Conservation (phyloP, 2,329 filamentous ascomycete species). For the Exophiala sideris region DNA sequence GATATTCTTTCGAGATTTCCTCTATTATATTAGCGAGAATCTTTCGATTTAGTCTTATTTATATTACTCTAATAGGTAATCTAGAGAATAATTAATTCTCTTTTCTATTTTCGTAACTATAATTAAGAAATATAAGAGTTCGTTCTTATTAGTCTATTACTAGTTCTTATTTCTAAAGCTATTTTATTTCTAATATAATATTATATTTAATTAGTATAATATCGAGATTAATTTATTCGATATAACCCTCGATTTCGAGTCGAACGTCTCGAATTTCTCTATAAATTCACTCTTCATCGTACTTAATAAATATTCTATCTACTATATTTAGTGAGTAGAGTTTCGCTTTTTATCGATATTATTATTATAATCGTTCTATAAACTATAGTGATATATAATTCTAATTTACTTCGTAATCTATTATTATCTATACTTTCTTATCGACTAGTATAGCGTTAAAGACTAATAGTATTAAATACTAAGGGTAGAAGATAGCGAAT, state of each 20-base stretch:
- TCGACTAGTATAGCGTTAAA: too few species aligned
- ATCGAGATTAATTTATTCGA: too few species aligned
- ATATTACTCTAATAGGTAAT: not conserved
- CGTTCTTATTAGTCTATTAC: too few species aligned
- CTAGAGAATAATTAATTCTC: not conserved
- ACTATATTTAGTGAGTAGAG: not conserved
- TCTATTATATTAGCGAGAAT: not conserved
- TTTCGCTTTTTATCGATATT: not conserved
- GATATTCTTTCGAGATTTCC: not conserved
- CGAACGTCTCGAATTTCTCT: too few species aligned
- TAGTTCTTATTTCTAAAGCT: not conserved
- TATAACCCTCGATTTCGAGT: too few species aligned
- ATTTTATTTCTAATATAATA: not conserved
- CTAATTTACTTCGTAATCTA: not conserved
- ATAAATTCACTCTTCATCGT: too few species aligned
- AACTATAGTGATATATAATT: not conserved
- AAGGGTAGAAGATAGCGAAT: too few species aligned
- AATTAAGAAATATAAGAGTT: not conserved
- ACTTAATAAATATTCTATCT: not conserved
- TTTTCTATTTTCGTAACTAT: not conserved
- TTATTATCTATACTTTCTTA: not conserved
- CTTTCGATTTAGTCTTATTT: not conserved
- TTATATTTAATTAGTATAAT: not conserved
- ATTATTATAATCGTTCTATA: not conserved
- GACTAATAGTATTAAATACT: too few species aligned